Conservation (phyloP, 2,329 filamentous ascomycete species). For the Penicillium sp. region DNA sequence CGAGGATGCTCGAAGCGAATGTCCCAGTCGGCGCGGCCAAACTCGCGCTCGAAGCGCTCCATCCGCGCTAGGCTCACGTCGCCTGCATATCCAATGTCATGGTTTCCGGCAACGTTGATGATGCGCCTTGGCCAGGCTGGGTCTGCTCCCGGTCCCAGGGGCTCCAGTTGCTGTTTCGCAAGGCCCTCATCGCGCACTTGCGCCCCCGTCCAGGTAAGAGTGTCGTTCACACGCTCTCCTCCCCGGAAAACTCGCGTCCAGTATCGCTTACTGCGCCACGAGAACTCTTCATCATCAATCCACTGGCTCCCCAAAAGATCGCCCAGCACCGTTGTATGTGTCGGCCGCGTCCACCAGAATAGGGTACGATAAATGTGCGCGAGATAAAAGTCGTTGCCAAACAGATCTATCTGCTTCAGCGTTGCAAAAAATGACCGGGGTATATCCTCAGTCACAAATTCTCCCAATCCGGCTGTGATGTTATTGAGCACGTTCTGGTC, state of each 20-base stretch:
- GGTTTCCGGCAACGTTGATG: conserved; percentile 91
- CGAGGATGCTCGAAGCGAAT: conserved; percentile 67
- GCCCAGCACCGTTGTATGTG: conserved; percentile 84
- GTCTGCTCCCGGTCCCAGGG: conserved; percentile 37
- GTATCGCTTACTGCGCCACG: conserved; percentile 68
- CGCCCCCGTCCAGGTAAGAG: conserved; percentile 38
- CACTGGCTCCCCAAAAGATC: conserved; percentile 95
- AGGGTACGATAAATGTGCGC: conserved; percentile 87
- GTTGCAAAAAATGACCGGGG: conserved; percentile 65
- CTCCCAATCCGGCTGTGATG: conserved; percentile 24
- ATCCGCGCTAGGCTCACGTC: conserved; percentile 78
- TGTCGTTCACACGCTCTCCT: conserved; percentile 60
- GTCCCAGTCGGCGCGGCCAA: conserved; percentile 90
- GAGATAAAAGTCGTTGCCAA: conserved; percentile 93
- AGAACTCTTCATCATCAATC: conserved; percentile 85
- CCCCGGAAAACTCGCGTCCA: conserved; percentile 80
- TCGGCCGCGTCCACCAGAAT: conserved; percentile 80
- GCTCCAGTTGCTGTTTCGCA: conserved; percentile 17
- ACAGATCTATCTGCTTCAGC: conserved; percentile 81
- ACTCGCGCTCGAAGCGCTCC: conserved; percentile 77
- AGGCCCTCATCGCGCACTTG: conserved; percentile 23
- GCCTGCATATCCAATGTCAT: conserved; percentile 94
- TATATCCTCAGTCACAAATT: conserved; percentile 65
- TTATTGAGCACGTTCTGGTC: conserved; percentile 23
- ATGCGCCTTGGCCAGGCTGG: conserved; percentile 71